Conservation (phyloP, 1,284 basidiomycete species). For the Melampsora larici-populina region DNA sequence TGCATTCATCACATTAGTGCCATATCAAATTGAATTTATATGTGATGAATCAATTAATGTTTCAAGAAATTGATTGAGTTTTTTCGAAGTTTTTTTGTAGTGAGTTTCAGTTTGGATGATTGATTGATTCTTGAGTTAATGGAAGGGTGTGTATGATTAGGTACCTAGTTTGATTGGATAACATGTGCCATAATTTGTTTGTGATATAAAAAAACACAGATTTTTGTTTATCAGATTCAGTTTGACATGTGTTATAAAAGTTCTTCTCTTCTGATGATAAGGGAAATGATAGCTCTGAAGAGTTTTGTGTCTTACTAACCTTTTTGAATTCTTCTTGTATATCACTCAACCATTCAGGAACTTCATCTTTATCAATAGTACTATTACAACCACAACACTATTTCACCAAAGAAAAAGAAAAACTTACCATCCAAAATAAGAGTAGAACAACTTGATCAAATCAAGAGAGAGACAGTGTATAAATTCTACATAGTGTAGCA, state of each 20-base stretch:
- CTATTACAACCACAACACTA: slow-evolving; percentile 75
- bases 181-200: neutral
- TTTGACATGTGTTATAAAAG: slow-evolving; percentile 23
- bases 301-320: no score
- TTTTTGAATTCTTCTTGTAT: no score
- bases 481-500: no score
- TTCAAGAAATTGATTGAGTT: slow-evolving; percentile 78
- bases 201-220: neutral
- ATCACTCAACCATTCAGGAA: slow-evolving; percentile 75
- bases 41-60: slow-evolving; percentile 72
- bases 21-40: slow-evolving; percentile 67
- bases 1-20: slow-evolving; percentile 71
- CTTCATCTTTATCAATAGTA: slow-evolving; percentile 71
- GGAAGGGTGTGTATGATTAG: slow-evolving; percentile 80
- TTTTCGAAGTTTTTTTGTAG: slow-evolving; percentile 79
- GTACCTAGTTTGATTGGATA: slow-evolving; percentile 56
- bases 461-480: no score
- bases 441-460: no score
- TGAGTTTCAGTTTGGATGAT: slow-evolving; percentile 54
- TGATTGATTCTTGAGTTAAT: slow-evolving; percentile 62
- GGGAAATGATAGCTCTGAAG: slow-evolving; percentile 22
- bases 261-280: slow-evolving; percentile 18
- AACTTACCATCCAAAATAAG: no score
- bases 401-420: neutral
- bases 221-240: neutral